These are phyloP conservation scores for Aspergillus amoenus DNA, from an alignment of 2,329 filamentous ascomycete genomes.

Conservation along the genomic window DNA sequence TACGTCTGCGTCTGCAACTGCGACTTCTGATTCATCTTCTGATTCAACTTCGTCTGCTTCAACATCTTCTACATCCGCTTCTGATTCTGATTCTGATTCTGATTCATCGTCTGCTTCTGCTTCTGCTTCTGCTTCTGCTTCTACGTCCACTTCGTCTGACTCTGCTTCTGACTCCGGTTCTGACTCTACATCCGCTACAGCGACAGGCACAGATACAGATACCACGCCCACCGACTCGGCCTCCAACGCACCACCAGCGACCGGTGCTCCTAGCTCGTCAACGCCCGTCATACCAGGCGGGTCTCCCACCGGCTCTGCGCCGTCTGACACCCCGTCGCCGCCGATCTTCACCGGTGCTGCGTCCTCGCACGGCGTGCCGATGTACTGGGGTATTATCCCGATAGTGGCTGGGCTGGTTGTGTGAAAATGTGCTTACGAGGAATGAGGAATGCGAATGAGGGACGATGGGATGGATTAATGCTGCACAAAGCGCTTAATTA, in stretches of 20 bases:
- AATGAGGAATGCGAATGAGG: background rate
- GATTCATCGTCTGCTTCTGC: background rate
- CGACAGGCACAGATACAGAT: background rate
- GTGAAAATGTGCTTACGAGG: background rate
- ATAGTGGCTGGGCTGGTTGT: background rate
- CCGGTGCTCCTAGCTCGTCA: background rate
- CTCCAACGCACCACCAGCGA: background rate
- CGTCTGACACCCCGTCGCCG: background rate
- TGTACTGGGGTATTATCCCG: background rate
- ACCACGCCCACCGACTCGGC: background rate
- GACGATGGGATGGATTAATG: background rate
- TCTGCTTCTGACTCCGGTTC: background rate
- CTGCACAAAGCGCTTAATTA: background rate
- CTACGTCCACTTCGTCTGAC: background rate
- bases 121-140: background rate
- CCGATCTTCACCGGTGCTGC: background rate
- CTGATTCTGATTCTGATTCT: background rate
- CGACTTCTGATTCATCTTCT: background rate
- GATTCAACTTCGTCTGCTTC: background rate
- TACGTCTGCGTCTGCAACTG: background rate
- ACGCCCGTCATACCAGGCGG: background rate
- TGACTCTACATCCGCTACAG: background rate
- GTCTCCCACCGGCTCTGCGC: background rate
- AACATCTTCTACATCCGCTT: background rate
- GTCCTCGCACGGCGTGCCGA: background rate